A percentile compares a stretch with the other conserved stretches of the same genome.
phyloP scores from a whole-genome alignment of 1,139 yeast species.

The Candida sanyaensis region DNA sequence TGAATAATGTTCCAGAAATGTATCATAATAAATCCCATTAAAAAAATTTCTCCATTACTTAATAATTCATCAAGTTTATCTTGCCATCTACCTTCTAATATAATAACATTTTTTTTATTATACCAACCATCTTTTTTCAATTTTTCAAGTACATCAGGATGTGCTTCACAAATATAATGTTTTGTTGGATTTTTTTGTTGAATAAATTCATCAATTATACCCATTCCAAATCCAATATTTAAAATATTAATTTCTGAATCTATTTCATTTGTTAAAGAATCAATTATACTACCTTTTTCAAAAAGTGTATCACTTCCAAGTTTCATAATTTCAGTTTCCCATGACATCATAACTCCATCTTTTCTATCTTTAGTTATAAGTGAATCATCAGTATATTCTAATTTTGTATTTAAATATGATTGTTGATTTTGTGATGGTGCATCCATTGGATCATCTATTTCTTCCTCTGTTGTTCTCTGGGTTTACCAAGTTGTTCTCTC shows the following conservation, averaged over 20 bases:
- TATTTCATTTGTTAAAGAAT: constrained; percentile 16
- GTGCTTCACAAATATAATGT: constrained; percentile 93
- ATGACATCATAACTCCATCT: constrained; percentile 98
- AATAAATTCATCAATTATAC: constrained; percentile 83
- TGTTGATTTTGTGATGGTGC: constrained; percentile 69
- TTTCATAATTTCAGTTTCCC: constrained; percentile 86
- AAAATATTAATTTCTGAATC: constrained; percentile 56
- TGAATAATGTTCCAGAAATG: constrained; percentile 82
- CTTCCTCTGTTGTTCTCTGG: no score
- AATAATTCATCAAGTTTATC: constrained; percentile 68
- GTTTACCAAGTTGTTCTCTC: no score
- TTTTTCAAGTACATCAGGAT: constrained; percentile 81
- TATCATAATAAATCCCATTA: constrained; percentile 92
- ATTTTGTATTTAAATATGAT: constrained; percentile 64
- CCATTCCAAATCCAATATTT: constrained; percentile 96
- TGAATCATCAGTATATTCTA: constrained; percentile 71
- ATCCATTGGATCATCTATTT: constrained; percentile 19
- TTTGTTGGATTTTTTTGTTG: constrained; percentile 58
- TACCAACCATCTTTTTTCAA: constrained; percentile 83
- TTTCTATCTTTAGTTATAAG: constrained; percentile 68
- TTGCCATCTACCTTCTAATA: constrained; percentile 92
- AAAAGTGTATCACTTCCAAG: constrained; percentile 74
- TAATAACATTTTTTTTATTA: constrained; percentile 66
- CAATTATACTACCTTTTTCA: constrained; percentile 28
- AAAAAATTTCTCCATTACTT: constrained; percentile 64